phyloP scores from a whole-genome alignment of 129 eudicot genomes.

The sunflower (Helianthus annuus) region DNA sequence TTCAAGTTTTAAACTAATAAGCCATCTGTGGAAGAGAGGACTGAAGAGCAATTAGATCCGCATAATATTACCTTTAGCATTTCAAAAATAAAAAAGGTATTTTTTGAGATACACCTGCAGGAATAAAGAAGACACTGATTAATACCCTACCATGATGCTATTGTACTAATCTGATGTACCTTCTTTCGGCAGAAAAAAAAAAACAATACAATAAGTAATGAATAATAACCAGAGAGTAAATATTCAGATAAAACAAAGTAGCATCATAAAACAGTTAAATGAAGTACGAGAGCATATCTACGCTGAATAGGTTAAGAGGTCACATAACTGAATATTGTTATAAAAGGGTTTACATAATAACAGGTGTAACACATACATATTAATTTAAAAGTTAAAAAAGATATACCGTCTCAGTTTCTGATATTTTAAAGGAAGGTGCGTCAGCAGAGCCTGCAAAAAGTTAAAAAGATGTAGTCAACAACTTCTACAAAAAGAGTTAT shows the following conservation, averaged over 20 bases:
- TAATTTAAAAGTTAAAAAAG: conserved; percentile 16
- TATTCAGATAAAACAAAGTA: background rate
- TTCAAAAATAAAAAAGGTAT: conserved; percentile 67
- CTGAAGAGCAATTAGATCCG: conserved; percentile 7
- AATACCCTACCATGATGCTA: conserved; percentile 17
- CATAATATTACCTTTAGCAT: conserved; percentile 69
- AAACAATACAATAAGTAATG: background rate
- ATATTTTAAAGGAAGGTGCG: conserved; percentile 79
- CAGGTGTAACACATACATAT: conserved; percentile 7
- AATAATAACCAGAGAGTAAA: background rate
- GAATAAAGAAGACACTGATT: conserved; percentile 17
- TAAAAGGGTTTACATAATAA: background rate
- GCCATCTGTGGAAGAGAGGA: background rate
- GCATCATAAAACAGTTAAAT: background rate
- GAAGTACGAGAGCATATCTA: background rate
- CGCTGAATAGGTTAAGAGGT: too few relatives aligned
- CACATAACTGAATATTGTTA: background rate
- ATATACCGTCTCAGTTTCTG: conserved; percentile 70
- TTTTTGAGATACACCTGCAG: conserved; percentile 77
- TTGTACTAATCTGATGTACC: conserved; percentile 14
- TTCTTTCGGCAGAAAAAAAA: background rate
- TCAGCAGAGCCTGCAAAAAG: conserved; percentile 65
- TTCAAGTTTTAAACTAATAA: conserved; percentile 6
- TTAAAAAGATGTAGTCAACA: conserved; percentile 17
- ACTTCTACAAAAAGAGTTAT: conserved; percentile 8